Percentiles rank a stretch among this genome's conserved stretches.
These are phyloP conservation scores for Purshia tridentata DNA, from an alignment of 306 rosid species.

Conservation along the genomic window DNA sequence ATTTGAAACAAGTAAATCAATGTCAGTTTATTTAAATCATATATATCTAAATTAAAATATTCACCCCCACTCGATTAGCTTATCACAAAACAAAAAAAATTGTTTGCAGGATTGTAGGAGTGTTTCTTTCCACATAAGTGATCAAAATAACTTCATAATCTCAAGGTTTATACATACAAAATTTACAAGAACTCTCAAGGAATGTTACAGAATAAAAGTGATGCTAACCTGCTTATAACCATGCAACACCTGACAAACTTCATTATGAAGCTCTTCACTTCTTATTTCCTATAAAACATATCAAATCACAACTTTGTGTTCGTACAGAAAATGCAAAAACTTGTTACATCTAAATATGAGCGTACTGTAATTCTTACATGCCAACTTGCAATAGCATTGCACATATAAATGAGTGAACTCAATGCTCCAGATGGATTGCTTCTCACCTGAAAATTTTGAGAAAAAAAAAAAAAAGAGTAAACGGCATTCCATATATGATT, in stretches of 20 bases:
- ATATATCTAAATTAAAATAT: background rate
- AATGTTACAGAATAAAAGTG: conserved; percentile 25
- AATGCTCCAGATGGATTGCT: conserved; percentile 93
- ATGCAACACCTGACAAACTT: conserved; percentile 87
- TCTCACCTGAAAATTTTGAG: conserved; percentile 65
- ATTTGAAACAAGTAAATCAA: conserved; percentile 10
- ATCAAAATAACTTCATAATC: background rate
- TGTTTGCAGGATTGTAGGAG: too few species aligned
- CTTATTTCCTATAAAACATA: conserved; percentile 71
- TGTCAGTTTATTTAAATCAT: background rate
- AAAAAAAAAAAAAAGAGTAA: conserved; percentile 6
- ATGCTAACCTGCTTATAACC: conserved; percentile 90
- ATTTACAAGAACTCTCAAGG: background rate
- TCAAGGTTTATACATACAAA: background rate
- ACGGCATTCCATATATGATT: background rate
- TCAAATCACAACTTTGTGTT: conserved; percentile 21
- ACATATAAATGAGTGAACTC: conserved; percentile 70
- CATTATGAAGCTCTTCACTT: conserved; percentile 85
- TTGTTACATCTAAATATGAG: conserved; percentile 12
- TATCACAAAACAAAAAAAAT: too few species aligned
- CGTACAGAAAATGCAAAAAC: conserved; percentile 18
- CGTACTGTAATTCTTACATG: conserved; percentile 58
- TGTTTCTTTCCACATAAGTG: background rate
- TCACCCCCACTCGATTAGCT: background rate
- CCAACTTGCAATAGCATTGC: conserved; percentile 99